phyloP scores from a whole-genome alignment of 768 basidiomycete genomes.

The Boletus huronensis region DNA sequence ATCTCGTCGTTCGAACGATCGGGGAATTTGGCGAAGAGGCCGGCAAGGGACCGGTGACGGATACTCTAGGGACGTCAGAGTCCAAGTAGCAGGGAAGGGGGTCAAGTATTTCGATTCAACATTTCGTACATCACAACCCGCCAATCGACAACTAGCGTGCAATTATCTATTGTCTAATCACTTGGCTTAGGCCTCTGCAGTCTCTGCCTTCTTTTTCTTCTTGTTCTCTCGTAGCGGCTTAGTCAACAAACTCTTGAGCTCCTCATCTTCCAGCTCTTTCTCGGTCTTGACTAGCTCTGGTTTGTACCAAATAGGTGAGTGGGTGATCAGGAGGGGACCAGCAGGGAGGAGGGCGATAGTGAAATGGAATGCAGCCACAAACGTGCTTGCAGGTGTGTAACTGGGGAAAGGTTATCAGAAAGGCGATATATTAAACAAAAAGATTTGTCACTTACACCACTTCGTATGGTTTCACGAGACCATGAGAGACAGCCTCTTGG shows the following conservation, averaged over 20 bases:
- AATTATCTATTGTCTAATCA: conserved; percentile 19
- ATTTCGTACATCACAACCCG: conserved; percentile 12
- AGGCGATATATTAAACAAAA: neutral
- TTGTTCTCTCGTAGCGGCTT: conserved; percentile 83
- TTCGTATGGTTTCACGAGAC: conserved; percentile 91
- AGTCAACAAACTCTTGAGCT: conserved; percentile 72
- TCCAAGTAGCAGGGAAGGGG: neutral
- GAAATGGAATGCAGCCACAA: conserved; percentile 95
- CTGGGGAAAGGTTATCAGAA: conserved; percentile 34
- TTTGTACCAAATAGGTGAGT: conserved; percentile 91
- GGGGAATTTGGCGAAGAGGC: conserved; percentile 75
- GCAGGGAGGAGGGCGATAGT: conserved; percentile 90
- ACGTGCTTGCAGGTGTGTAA: conserved; percentile 77
- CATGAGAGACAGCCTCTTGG: conserved; percentile 93
- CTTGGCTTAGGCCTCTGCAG: conserved; percentile 36
- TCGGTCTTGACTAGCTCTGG: conserved; percentile 86
- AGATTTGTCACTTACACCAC: conserved; percentile 62
- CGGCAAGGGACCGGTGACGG: conserved; percentile 18
- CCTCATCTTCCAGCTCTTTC: conserved; percentile 86
- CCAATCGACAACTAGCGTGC: conserved; percentile 16
- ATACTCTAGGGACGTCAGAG: neutral
- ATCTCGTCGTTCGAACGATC: conserved; percentile 79
- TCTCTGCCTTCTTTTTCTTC: conserved; percentile 84
- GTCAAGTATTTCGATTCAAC: conserved; percentile 10
- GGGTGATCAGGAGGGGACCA: conserved; percentile 84